Conservation (phyloP, 495 filamentous ascomycete genomes). For the Parmelia sp. region DNA sequence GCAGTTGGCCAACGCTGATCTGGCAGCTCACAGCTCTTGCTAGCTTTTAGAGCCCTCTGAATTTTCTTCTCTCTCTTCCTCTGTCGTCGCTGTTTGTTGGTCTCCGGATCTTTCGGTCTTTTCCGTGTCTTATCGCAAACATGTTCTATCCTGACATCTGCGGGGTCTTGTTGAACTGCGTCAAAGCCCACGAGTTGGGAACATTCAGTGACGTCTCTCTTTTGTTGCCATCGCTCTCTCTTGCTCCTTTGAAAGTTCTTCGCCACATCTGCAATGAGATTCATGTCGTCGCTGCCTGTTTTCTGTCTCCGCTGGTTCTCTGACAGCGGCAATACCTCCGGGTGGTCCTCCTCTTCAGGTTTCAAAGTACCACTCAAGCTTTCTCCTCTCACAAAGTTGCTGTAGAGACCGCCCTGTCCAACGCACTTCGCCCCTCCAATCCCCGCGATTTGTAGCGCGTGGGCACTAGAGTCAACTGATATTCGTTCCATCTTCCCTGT, state of each 20-base stretch:
- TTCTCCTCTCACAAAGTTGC: conserved; percentile 72
- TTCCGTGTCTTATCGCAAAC: neutral
- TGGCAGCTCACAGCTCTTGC: neutral
- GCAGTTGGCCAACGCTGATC: neutral
- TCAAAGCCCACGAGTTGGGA: neutral
- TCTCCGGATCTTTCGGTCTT: neutral
- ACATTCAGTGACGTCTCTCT: neutral
- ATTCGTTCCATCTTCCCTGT: conserved; percentile 34
- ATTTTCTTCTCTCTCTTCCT: neutral
- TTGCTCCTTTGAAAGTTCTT: neutral
- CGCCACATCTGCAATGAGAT: neutral
- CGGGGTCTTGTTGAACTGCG: neutral
- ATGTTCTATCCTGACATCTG: neutral
- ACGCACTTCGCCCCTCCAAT: conserved; percentile 37
- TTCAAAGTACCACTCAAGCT: conserved; percentile 60
- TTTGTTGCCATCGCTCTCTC: neutral
- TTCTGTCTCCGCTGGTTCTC: no score
- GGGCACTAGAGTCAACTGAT: conserved; percentile 21
- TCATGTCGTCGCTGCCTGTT: neutral
- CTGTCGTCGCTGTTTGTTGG: neutral
- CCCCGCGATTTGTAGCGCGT: conserved; percentile 40
- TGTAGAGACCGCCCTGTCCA: conserved; percentile 61
- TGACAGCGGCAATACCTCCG: neutral
- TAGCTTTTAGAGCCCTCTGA: neutral
- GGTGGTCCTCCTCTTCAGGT: conserved; percentile 20